phyloP scores from a whole-genome alignment of 140 eudicot species.

The Cichorium intybus region DNA sequence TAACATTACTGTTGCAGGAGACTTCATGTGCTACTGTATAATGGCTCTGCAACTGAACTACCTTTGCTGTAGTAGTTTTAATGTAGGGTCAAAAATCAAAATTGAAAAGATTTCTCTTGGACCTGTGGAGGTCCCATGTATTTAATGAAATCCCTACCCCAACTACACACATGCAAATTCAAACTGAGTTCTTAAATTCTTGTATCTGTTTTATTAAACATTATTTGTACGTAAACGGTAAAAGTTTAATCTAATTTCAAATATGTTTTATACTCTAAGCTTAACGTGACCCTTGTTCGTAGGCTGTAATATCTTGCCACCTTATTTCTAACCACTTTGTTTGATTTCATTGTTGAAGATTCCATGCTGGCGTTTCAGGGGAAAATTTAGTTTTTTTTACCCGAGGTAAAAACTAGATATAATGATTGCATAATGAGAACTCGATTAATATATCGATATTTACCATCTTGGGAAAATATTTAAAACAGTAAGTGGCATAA shows the following conservation, averaged over 20 bases:
- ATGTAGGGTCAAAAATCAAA: conserved; percentile 24
- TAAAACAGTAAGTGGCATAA: neutral
- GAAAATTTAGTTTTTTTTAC: neutral
- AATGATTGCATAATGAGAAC: neutral
- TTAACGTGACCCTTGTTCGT: no score
- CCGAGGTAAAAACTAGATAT: neutral
- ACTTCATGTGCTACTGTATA: conserved; percentile 35
- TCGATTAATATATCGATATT: neutral
- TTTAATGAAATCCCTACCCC: conserved; percentile 13
- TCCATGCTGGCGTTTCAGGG: neutral
- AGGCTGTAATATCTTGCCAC: no score
- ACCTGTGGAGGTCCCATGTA: conserved; percentile 11
- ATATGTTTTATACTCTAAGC: neutral
- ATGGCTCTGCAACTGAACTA: conserved; percentile 36
- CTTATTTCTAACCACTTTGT: neutral
- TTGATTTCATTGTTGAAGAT: no score
- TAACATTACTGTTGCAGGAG: conserved; percentile 30
- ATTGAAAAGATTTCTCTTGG: conserved; percentile 17
- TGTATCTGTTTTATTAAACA: neutral
- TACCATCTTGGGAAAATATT: neutral
- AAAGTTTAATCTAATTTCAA: neutral
- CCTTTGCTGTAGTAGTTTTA: conserved; percentile 28
- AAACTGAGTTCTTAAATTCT: neutral
- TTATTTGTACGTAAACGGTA: neutral
- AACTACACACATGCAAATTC: conserved; percentile 17